These are phyloP conservation scores for Fusarium odoratissimum DNA, from an alignment of 2,329 filamentous ascomycete species.

Conservation along the genomic window DNA sequence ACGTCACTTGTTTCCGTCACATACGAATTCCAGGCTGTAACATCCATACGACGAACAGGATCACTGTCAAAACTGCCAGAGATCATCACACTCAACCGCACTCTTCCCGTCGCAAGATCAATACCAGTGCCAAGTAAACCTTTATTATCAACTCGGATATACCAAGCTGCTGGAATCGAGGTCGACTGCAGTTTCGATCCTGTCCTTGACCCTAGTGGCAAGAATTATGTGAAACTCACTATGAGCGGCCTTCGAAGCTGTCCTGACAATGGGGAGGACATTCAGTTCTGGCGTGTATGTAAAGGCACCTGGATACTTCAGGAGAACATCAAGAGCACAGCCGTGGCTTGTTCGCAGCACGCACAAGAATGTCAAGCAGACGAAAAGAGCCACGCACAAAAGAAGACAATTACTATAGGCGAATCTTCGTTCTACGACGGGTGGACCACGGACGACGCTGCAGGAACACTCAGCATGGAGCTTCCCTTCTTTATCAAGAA, in stretches of 20 bases:
- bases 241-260: conserved; percentile 73
- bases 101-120: conserved; percentile 80
- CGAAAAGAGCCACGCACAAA: conserved; percentile 37
- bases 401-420: conserved; percentile 79
- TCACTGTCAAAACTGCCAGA: conserved; percentile 48
- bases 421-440: conserved; percentile 82
- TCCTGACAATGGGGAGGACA: conserved; percentile 73
- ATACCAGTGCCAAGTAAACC: conserved; percentile 77
- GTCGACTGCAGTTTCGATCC: conserved; percentile 82
- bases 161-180: conserved; percentile 91
- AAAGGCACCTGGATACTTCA: conserved; percentile 93
- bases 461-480: conserved; percentile 67
- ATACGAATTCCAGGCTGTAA: conserved; percentile 79
- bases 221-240: conserved; percentile 59
- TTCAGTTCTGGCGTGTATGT: conserved; percentile 82
- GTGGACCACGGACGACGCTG: conserved; percentile 78
- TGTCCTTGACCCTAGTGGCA: conserved; percentile 83
- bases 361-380: conserved; percentile 32
- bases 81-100: conserved; percentile 71
- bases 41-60: conserved; percentile 66
- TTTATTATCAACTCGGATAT: conserved; percentile 76
- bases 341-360: conserved; percentile 82
- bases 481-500: conserved; percentile 67
- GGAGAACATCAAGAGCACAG: conserved; percentile 81
- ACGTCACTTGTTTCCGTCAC: conserved; percentile 77